Evolutionary conservation across 495 filamentous ascomycete species (phyloP).

Genomic region (Aspergillus bertholletiae): DNA sequence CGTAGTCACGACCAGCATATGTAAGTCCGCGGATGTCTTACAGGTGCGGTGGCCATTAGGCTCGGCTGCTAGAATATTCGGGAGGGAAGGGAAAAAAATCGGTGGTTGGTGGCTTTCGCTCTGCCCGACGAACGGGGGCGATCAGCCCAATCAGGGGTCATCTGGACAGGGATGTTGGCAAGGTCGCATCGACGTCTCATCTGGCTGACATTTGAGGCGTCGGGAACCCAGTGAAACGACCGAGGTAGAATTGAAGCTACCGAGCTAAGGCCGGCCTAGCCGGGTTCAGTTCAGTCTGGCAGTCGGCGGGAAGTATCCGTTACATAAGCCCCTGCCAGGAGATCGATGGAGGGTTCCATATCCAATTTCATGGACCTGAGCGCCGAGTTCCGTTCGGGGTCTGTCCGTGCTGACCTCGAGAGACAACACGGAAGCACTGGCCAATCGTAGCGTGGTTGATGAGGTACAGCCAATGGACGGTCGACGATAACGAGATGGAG

Average conservation of each 20-base stretch:
- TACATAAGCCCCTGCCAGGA: slow-evolving; percentile 6
- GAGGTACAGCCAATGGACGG: slow-evolving; percentile 6
- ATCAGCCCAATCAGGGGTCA: neutral
- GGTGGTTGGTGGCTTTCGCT: neutral
- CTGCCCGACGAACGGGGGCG: neutral
- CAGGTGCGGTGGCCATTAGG: slow-evolving; percentile 4
- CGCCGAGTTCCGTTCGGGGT: too few relatives aligned
- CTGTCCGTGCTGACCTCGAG: slow-evolving; percentile 17
- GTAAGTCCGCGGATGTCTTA: slow-evolving; percentile 10
- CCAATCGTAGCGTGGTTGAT: slow-evolving; percentile 10
- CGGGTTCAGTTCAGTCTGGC: neutral
- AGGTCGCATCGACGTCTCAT: neutral
- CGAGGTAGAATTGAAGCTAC: slow-evolving; percentile 1
- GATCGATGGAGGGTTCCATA: neutral
- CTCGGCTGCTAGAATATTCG: slow-evolving; percentile 3
- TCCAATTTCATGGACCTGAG: too few relatives aligned
- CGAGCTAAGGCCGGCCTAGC: too few relatives aligned
- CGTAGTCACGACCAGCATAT: neutral
- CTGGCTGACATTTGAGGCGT: neutral
- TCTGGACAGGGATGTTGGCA: neutral
- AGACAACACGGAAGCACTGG: slow-evolving; percentile 8
- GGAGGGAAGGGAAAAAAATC: neutral
- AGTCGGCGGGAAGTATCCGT: neutral
- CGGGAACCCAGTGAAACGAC: slow-evolving; percentile 2
- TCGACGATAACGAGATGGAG: slow-evolving; percentile 17